Evolutionary conservation across 495 filamentous ascomycete genomes (phyloP).

Genomic region (Aspergillus leporis): DNA sequence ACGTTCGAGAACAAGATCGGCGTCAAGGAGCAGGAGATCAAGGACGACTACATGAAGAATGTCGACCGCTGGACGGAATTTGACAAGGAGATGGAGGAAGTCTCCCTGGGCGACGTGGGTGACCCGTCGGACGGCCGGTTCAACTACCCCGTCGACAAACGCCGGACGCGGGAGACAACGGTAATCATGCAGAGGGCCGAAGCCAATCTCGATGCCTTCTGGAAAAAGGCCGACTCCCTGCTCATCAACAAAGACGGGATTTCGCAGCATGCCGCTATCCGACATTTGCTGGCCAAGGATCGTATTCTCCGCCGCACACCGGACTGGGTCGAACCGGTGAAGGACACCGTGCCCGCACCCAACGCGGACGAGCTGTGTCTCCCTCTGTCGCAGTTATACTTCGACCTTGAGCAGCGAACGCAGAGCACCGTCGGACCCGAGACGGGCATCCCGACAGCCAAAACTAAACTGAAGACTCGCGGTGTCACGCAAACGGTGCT

Average conservation of each 20-base stretch:
- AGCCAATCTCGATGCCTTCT: constrained; percentile 50
- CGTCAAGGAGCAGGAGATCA: constrained; percentile 25
- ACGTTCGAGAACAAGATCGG: constrained; percentile 28
- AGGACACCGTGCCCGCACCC: constrained; percentile 7
- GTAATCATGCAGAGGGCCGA: constrained; percentile 48
- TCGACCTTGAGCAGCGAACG: constrained; percentile 24
- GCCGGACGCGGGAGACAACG: constrained; percentile 42
- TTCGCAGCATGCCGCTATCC: constrained; percentile 19
- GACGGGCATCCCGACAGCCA: neutral
- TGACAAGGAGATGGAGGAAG: constrained; percentile 13
- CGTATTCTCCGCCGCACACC: constrained; percentile 46
- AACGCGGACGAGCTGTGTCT: constrained; percentile 4
- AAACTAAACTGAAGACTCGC: constrained; percentile 41
- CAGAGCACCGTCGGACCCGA: constrained; percentile 20
- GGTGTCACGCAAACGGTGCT: neutral
- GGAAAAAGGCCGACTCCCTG: constrained; percentile 34
- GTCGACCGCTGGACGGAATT: constrained; percentile 17
- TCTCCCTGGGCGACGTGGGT: constrained; percentile 22
- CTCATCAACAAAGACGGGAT: constrained; percentile 13
- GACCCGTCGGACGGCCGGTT: constrained; percentile 35
- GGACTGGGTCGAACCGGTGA: constrained; percentile 44
- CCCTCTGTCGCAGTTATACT: constrained; percentile 24
- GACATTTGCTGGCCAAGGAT: constrained; percentile 27
- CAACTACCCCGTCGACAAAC: constrained; percentile 51
- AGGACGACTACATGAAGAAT: constrained; percentile 24